Evolutionary conservation across 148 eudicot species (phyloP).

Genomic region (Simmondsia chinensis): DNA sequence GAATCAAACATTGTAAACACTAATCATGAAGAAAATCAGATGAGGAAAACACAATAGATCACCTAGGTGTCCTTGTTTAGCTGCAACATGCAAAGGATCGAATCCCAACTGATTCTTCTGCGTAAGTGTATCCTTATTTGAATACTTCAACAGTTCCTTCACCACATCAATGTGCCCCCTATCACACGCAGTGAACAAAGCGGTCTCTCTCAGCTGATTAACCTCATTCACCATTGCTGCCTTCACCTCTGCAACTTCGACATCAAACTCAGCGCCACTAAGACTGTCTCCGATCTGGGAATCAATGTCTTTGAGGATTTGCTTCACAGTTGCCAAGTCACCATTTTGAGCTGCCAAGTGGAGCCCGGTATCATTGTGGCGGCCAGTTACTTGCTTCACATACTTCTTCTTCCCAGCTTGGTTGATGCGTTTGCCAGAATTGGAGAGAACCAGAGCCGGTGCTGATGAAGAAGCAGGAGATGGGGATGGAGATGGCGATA

Average conservation of each 20-base stretch:
- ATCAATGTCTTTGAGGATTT: conserved; percentile 53
- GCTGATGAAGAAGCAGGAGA: conserved; percentile 61
- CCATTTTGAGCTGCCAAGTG: conserved; percentile 87
- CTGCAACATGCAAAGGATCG: conserved; percentile 81
- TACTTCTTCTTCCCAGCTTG: conserved; percentile 85
- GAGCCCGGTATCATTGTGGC: conserved; percentile 76
- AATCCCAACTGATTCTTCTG: conserved; percentile 52
- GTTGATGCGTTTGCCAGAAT: conserved; percentile 78
- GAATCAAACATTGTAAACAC: too few species aligned
- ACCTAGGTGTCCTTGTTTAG: conserved; percentile 50
- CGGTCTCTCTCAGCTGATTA: conserved; percentile 75
- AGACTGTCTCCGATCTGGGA: conserved; percentile 56
- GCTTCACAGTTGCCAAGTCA: conserved; percentile 60
- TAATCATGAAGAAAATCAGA: too few species aligned
- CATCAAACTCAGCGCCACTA: conserved; percentile 59
- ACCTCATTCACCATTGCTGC: conserved; percentile 69
- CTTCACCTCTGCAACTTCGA: conserved; percentile 60
- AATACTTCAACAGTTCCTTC: conserved; percentile 62
- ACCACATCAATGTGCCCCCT: conserved; percentile 70
- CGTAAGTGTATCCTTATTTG: conserved; percentile 43
- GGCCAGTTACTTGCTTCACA: conserved; percentile 82
- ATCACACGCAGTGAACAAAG: conserved; percentile 63
- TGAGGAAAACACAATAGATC: conserved; percentile 6
- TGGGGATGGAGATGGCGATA: conserved; percentile 48
- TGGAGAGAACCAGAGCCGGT: conserved; percentile 68